These are phyloP conservation scores for Dissophora globulifera DNA, from an alignment of 192 early-diverging fungal genomes.

Conservation along the genomic window DNA sequence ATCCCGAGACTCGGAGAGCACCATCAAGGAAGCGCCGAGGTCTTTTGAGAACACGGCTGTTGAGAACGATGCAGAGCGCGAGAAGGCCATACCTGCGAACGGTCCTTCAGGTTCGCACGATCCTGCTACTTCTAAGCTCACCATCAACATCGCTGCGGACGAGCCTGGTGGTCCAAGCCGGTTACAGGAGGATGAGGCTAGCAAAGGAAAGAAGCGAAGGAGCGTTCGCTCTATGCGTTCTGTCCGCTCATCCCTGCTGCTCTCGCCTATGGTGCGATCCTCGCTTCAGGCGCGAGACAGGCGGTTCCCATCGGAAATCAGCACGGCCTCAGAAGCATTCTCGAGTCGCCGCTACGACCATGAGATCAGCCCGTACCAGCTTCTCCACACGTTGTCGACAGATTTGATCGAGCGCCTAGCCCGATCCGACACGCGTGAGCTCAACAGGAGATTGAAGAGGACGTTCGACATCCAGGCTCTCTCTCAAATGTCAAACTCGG, in stretches of 20 bases:
- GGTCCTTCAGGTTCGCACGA: no score
- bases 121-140: no score
- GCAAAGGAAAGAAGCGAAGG: constrained; percentile 22
- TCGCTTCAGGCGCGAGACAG: constrained; percentile 15
- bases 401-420: constrained; percentile 58
- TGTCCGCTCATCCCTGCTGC: constrained; percentile 21
- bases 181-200: background rate
- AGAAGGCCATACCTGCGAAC: no score
- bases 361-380: constrained; percentile 57
- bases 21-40: background rate
- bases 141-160: constrained; percentile 1
- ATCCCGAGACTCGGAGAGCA: constrained; percentile 5
- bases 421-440: constrained; percentile 62
- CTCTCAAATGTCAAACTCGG: constrained; percentile 63
- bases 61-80: no score
- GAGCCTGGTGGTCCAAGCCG: background rate
- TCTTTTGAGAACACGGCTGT: background rate
- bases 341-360: constrained; percentile 32
- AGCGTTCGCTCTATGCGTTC: constrained; percentile 32
- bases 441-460: constrained; percentile 61
- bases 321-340: constrained; percentile 38
- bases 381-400: constrained; percentile 49
- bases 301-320: constrained; percentile 33
- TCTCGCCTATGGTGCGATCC: constrained; percentile 29
- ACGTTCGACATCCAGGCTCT: constrained; percentile 69